Conservation (phyloP, 495 filamentous ascomycete genomes). For the Pseudevernia furfuracea region DNA sequence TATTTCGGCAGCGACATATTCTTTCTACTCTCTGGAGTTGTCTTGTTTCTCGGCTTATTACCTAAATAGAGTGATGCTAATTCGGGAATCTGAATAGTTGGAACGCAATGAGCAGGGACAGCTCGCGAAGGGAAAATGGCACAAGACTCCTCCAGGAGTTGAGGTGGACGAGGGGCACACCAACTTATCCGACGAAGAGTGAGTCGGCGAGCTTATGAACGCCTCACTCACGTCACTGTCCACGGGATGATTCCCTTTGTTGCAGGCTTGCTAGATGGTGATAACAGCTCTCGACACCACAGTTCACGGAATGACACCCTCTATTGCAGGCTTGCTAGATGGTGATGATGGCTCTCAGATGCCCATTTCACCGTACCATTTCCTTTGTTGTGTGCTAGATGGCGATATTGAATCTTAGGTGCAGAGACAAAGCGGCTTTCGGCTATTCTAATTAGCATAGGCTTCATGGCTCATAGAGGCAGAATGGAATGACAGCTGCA, state of each 20-base stretch:
- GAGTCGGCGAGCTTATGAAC: not conserved
- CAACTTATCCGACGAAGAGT: not conserved
- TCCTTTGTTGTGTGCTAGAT: no score
- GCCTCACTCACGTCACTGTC: not conserved
- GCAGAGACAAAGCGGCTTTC: no score
- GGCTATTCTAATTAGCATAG: no score
- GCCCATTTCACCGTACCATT: no score
- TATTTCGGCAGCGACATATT: no score
- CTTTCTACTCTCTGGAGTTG: no score
- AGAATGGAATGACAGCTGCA: no score
- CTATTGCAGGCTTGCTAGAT: not conserved
- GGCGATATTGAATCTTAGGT: not conserved
- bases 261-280: not conserved
- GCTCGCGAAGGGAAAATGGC: constrained; percentile 19
- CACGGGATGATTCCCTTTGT: not conserved
- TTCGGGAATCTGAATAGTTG: no score
- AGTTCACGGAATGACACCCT: not conserved
- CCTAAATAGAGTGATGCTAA: no score
- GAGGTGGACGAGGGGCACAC: constrained; percentile 13
- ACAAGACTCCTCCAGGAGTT: constrained; percentile 7
- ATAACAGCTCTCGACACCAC: not conserved
- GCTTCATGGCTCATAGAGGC: no score
- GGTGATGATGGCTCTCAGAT: not conserved
- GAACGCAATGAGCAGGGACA: constrained; percentile 21
- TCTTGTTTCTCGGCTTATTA: no score